Evolutionary conservation across 2,329 filamentous ascomycete genomes (phyloP), one percentile per base, ranked within the genome.

Genomic region (Colletotrichum camelliae): DNA sequence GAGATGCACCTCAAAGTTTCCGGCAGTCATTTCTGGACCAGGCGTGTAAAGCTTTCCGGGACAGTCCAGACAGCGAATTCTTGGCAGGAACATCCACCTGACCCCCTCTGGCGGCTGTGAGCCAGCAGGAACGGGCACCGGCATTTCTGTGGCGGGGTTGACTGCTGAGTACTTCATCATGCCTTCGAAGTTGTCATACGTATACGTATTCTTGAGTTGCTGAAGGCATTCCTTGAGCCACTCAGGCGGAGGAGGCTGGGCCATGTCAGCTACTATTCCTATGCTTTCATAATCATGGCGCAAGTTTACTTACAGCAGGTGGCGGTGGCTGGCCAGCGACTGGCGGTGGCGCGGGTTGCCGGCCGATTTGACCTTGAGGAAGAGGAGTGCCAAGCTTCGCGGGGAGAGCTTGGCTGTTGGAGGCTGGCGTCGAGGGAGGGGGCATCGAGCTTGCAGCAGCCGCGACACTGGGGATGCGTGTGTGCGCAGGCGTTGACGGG

Each of bases 41-140:
- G 96, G 95, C 0, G 96, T 98, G 84, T 99, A 99, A 13, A 98
- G 88, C 84, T 98, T 98, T 35, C 95, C 95, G 0, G 95, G 95
- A 83, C 97, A 98, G 84, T 99, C 97, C 62, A 94, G 91, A 83
- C 97, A 99, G 74, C 95, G 91, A 78, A 99, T 98, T 67, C 97
- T 91, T 10, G 97, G 97, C 66, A 98, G 88, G 85, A 94, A 98
- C 85, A 94, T 94, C 79, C 94, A 95, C 80, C 94, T 94, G 77
- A 95, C 88, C 77, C 94, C 91, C 76, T 89, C 87, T 70, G 90
- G 93, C 10, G 90, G 86, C 18, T 89, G 87, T 60, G 90, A 87
- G 48, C 88, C 89, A 13, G 80, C 77, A 31, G 81, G 84, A 76
- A 83, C 89, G 43, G 92, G 87, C 67, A 94, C 89, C 27, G 93